These are phyloP conservation scores for Spinellus fusiger DNA, from an alignment of 192 early-diverging fungal genomes.

Conservation along the genomic window DNA sequence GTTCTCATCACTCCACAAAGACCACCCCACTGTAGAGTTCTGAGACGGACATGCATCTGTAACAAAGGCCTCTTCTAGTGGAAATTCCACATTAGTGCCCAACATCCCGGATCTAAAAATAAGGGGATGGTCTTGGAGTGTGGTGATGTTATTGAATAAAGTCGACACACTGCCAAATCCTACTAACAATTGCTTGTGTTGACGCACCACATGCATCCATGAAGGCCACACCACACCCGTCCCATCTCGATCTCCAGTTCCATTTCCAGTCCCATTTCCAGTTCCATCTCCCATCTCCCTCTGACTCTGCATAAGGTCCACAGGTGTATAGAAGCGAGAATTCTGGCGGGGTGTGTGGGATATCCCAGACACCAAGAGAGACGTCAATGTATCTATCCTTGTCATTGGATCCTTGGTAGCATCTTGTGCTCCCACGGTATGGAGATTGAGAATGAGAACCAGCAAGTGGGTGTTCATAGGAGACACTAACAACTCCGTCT, in stretches of 20 bases:
- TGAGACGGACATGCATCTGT: not conserved
- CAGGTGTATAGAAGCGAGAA: constrained; percentile 16
- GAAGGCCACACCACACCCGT: constrained; percentile 7
- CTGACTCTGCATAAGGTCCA: constrained; percentile 2
- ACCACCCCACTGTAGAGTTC: not conserved
- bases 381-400: too few species aligned
- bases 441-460: not conserved
- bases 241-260: too few species aligned
- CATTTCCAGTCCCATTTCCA: too few species aligned
- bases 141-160: not conserved
- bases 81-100: not conserved
- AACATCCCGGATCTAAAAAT: not conserved
- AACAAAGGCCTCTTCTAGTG: not conserved
- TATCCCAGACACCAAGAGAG: too few species aligned
- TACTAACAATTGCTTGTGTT: constrained; percentile 10
- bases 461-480: not conserved
- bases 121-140: not conserved
- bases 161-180: constrained; percentile 8
- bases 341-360: too few species aligned
- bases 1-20: not conserved
- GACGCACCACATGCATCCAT: constrained; percentile 12
- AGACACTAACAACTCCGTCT: not conserved
- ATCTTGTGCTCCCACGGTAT: too few species aligned
- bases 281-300: too few species aligned
- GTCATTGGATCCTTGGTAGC: too few species aligned